Evolutionary conservation across 2,329 filamentous ascomycete species (phyloP).

Genomic region (Colletotrichum sp.): DNA sequence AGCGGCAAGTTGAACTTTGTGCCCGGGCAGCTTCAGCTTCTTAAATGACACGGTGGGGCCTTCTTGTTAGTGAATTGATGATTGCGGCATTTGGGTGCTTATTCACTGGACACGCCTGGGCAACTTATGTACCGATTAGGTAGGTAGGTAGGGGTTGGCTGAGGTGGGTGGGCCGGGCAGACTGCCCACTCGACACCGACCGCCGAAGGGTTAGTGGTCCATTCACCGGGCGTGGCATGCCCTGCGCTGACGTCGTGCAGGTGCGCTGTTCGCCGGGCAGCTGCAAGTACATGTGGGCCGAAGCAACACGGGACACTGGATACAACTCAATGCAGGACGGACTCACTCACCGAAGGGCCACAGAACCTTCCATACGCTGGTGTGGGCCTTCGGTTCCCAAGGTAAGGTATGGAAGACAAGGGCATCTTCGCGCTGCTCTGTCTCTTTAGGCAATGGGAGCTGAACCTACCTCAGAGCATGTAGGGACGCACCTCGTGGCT

Average conservation of each 20-base stretch:
- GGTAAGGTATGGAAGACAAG: not conserved
- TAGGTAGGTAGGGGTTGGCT: not conserved
- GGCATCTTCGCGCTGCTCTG: not conserved
- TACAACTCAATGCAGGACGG: not conserved
- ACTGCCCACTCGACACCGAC: not conserved
- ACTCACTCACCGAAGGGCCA: not conserved
- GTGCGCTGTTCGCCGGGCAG: not conserved
- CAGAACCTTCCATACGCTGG: not conserved
- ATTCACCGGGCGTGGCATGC: not conserved
- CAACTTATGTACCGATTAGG: not conserved
- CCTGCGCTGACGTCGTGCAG: slow-evolving; percentile 4
- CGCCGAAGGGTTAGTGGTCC: not conserved
- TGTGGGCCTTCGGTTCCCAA: not conserved
- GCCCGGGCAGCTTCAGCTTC: not conserved
- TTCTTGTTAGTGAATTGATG: slow-evolving; percentile 5
- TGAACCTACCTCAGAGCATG: not conserved
- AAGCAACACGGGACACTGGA: not conserved
- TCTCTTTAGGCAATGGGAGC: not conserved
- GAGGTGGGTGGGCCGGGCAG: not conserved
- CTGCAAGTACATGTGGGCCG: not conserved
- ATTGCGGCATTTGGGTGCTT: slow-evolving; percentile 10
- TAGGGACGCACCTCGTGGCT: not conserved
- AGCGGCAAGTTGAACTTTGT: not conserved
- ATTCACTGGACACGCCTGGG: not conserved
- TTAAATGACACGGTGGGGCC: not conserved